Evolutionary conservation across 257 asterid species (phyloP).

Genomic region (Jacaranda copaia): DNA sequence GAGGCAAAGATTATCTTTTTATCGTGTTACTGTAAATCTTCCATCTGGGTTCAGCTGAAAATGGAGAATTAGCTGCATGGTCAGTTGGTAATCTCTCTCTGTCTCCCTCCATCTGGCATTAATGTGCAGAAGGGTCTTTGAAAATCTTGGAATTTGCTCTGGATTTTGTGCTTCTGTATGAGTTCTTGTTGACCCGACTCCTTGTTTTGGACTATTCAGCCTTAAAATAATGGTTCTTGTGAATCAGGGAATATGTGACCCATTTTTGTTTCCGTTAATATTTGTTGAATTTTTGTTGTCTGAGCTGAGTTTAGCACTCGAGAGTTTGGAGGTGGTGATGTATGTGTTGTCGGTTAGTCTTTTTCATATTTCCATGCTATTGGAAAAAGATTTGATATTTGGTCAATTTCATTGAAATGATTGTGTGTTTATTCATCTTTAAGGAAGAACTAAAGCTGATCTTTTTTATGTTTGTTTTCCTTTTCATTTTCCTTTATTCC

Average conservation of each 20-base stretch:
- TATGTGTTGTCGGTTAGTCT: too few species aligned
- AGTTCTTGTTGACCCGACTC: slow-evolving; percentile 1
- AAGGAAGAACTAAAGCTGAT: slow-evolving; percentile 11
- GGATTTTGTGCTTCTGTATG: slow-evolving; percentile 25
- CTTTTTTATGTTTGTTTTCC: background rate
- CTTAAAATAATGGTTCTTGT: background rate
- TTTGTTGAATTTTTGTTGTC: slow-evolving; percentile 17
- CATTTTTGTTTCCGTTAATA: slow-evolving; percentile 27
- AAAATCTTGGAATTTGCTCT: background rate
- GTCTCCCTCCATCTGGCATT: slow-evolving; percentile 15
- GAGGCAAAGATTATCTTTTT: slow-evolving; percentile 1
- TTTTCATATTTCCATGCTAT: slow-evolving; percentile 11
- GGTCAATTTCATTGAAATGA: slow-evolving; percentile 11
- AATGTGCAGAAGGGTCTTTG: slow-evolving; percentile 7
- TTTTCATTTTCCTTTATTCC: background rate
- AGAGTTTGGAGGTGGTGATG: background rate
- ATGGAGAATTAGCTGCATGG: slow-evolving; percentile 39
- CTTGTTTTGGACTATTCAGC: slow-evolving; percentile 19
- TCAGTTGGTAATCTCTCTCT: slow-evolving; percentile 35
- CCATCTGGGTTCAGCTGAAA: slow-evolving; percentile 44
- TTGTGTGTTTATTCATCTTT: slow-evolving; percentile 17
- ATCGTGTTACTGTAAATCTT: slow-evolving; percentile 6
- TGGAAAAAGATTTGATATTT: background rate
- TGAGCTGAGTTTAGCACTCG: slow-evolving; percentile 10
- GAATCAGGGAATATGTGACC: slow-evolving; percentile 34